Evolutionary conservation across 345 rosid genomes (phyloP).

Genomic region (Aquilaria yunnanensis): DNA sequence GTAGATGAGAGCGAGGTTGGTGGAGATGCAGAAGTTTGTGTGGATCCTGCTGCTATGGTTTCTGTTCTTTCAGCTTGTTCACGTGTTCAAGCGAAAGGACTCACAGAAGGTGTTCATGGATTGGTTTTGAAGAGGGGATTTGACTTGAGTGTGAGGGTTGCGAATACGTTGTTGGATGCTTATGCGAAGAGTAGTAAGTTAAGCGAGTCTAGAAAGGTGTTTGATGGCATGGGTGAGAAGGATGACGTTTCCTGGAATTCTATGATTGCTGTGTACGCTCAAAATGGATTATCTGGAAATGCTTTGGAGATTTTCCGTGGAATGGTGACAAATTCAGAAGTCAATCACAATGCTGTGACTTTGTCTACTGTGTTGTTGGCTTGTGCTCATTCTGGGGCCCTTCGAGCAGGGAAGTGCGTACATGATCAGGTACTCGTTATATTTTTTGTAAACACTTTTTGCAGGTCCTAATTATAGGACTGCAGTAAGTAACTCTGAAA

Average conservation of each 20-base stretch:
- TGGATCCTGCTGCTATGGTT: slow-evolving; percentile 60
- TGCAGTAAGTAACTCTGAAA: too few relatives aligned
- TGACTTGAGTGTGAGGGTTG: slow-evolving; percentile 43
- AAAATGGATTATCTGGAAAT: slow-evolving; percentile 54
- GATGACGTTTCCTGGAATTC: slow-evolving; percentile 78
- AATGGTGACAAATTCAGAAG: slow-evolving; percentile 34
- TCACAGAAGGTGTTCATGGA: slow-evolving; percentile 58
- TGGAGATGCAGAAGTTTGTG: slow-evolving; percentile 20
- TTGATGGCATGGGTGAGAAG: slow-evolving; percentile 53
- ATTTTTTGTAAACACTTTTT: background rate
- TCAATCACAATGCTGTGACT: slow-evolving; percentile 57
- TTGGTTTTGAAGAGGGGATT: slow-evolving; percentile 60
- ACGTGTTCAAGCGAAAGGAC: slow-evolving; percentile 35
- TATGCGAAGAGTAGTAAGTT: slow-evolving; percentile 64
- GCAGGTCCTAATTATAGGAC: background rate
- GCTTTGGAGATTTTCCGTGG: slow-evolving; percentile 49
- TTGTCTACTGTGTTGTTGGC: slow-evolving; percentile 66
- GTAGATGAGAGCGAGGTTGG: slow-evolving; percentile 34
- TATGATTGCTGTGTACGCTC: slow-evolving; percentile 66
- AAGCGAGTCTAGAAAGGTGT: slow-evolving; percentile 50
- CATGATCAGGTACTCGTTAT: slow-evolving; percentile 61
- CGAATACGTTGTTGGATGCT: slow-evolving; percentile 69
- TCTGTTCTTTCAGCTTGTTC: slow-evolving; percentile 83
- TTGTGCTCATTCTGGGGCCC: slow-evolving; percentile 63
- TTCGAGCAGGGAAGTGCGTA: slow-evolving; percentile 57